These are phyloP conservation scores for Penicillium palitans DNA, from an alignment of 2,329 filamentous ascomycete species.

Conservation along the genomic window DNA sequence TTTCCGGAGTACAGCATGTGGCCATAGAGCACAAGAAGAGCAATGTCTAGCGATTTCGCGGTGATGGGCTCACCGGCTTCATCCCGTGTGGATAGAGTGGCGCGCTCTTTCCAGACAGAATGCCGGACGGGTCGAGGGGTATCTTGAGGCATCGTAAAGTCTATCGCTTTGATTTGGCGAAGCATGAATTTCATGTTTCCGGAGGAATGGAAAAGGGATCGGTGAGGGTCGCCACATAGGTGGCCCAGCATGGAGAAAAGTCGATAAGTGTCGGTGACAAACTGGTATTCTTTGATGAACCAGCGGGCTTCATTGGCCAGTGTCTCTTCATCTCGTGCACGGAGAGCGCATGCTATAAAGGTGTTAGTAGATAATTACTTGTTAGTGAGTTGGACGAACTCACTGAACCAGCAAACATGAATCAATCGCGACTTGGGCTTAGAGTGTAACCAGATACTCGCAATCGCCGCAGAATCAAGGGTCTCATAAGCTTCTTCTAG, in stretches of 20 bases:
- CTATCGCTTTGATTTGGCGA: slow-evolving; percentile 86
- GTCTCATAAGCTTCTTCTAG: slow-evolving; percentile 74
- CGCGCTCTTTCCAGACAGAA: slow-evolving; percentile 46
- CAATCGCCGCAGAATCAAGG: slow-evolving; percentile 74
- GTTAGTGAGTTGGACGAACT: slow-evolving; percentile 28
- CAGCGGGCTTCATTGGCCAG: slow-evolving; percentile 73
- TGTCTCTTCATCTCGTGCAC: slow-evolving; percentile 74
- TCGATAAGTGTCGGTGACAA: slow-evolving; percentile 78
- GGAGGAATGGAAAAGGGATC: slow-evolving; percentile 69
- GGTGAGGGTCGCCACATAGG: slow-evolving; percentile 66
- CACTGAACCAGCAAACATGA: slow-evolving; percentile 73
- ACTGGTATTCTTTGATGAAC: slow-evolving; percentile 80
- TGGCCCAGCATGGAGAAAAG: slow-evolving; percentile 78
- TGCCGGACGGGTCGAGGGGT: slow-evolving; percentile 38
- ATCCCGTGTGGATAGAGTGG: slow-evolving; percentile 41
- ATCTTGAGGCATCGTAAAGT: slow-evolving; percentile 63
- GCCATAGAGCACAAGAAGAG: slow-evolving; percentile 82
- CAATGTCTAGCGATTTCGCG: slow-evolving; percentile 66
- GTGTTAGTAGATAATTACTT: slow-evolving; percentile 11
- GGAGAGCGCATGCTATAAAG: slow-evolving; percentile 71
- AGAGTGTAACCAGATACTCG: slow-evolving; percentile 77
- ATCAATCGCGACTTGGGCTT: slow-evolving; percentile 69
- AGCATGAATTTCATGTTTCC: slow-evolving; percentile 88
- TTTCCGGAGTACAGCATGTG: slow-evolving; percentile 84
- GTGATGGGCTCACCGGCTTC: slow-evolving; percentile 38